Base-by-base conservation (phyloP, 768 basidiomycete species). In the Suillus spraguei region DNA sequence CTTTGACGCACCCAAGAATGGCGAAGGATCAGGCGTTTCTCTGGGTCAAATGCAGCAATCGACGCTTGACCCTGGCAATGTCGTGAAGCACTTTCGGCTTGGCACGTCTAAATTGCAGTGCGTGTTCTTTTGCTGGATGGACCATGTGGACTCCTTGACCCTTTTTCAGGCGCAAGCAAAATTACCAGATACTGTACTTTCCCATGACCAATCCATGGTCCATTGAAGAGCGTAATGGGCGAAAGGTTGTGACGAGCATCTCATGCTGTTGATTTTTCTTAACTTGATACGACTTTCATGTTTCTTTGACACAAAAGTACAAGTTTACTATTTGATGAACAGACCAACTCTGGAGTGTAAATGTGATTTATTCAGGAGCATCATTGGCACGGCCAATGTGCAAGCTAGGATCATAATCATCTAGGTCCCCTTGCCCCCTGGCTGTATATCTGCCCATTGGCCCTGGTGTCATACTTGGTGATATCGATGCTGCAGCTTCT, bases 141-240 rank as follows among this genome's bases (percentile, higher is more conserved):
- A 49, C 9, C 20, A 14, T 36, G 62, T 28, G 32, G 60, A 47
- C 22, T 41, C 55, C 35, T 24, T 1, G 17, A 17, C 46, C 28
- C 16, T 22, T 6, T 62, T 64, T 20, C 46, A 76, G 76, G 64
- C 67, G 62, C 47, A 69, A 81, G 67, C 78, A 84, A 63, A 81
- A 89, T 52, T 95, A 92, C 71, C 95, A 97, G 72, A 85, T 97
- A 20, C 79, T 97, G 36, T 90, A 87, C 69, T 95, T 95, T 68
- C 90, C 92, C 1, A 83, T 95, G 77, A 82, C 80, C 0, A 77
- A 81, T 2, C 87, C 91, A 7, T 75, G 95, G 58, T 81, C 81
- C 2, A 82, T 85, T 14, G 60, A 70, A 32, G 84, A 94, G 70
- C 84, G 80, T 64, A 69, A 65, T 55, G 65, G 67, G 50, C 79